Evolutionary conservation across 257 asterid genomes (phyloP).

Genomic region (Solanum chiquidenum): DNA sequence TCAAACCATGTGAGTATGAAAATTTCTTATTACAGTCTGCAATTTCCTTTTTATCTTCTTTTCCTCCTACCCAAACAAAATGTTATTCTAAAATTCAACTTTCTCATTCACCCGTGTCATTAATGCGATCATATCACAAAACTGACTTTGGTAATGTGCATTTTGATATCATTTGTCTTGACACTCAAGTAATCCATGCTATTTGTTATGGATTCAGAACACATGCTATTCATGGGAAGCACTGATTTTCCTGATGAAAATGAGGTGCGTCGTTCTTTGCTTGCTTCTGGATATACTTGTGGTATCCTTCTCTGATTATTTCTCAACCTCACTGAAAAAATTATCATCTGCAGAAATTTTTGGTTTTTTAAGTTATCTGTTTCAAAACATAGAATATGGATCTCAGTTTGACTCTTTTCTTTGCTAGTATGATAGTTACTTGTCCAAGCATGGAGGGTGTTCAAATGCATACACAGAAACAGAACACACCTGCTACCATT

Average conservation of each 20-base stretch:
- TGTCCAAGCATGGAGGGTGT: constrained; percentile 98
- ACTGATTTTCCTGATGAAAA: constrained; percentile 90
- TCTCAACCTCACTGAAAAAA: background rate
- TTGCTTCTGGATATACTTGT: background rate
- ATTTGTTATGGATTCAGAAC: constrained; percentile 51
- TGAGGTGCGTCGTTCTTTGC: constrained; percentile 52
- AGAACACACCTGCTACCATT: constrained; percentile 94
- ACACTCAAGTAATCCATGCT: constrained; percentile 5
- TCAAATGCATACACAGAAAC: constrained; percentile 99
- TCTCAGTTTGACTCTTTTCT: constrained; percentile 31
- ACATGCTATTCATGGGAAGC: constrained; percentile 99
- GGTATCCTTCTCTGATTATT: background rate
- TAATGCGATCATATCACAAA: background rate
- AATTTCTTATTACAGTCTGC: background rate
- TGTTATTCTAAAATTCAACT: background rate
- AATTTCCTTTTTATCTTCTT: background rate
- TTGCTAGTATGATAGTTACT: constrained; percentile 89
- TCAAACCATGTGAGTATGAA: background rate
- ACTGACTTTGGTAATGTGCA: background rate
- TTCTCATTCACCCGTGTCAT: background rate
- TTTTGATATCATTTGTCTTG: background rate
- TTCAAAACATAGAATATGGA: background rate
- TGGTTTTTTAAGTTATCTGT: background rate
- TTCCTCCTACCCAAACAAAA: background rate
- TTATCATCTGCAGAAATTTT: background rate